phyloP scores from a whole-genome alignment of 192 early-diverging fungal genomes.

The Phlyctochytrium arcticum region DNA sequence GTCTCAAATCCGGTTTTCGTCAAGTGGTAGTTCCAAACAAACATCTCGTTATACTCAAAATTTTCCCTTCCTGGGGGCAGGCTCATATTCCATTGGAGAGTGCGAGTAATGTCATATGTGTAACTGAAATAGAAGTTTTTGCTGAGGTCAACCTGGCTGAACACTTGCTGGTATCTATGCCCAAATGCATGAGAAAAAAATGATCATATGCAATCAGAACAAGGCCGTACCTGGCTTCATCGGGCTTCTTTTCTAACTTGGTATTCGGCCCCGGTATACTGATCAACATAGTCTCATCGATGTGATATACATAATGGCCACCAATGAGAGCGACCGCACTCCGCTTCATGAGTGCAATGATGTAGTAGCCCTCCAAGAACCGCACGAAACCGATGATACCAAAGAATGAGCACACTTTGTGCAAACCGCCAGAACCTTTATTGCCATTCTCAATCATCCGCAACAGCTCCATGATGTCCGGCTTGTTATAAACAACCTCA shows the following conservation, averaged over 20 bases:
- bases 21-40: conserved; percentile 92
- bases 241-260: conserved; percentile 68
- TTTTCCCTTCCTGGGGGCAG: conserved; percentile 27
- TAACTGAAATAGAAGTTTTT: conserved; percentile 98
- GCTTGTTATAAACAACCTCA: conserved; percentile 68
- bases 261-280: conserved; percentile 55
- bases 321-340: conserved; percentile 88
- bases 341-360: conserved; percentile 77
- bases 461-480: conserved; percentile 67
- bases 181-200: not conserved
- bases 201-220: not conserved
- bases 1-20: conserved; percentile 61
- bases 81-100: conserved; percentile 87
- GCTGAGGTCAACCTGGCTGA: conserved; percentile 85
- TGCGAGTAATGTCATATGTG: conserved; percentile 91
- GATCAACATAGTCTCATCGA: conserved; percentile 81
- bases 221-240: conserved; percentile 55
- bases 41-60: conserved; percentile 73
- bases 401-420: conserved; percentile 60
- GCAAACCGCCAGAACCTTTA: conserved; percentile 66
- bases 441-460: conserved; percentile 78
- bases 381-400: conserved; percentile 85
- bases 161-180: conserved; percentile 69
- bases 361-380: conserved; percentile 91
- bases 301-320: conserved; percentile 93